Percentiles rank a stretch among this genome's conserved stretches.
Conservation (phyloP, 768 basidiomycete species). For the Austroboletus festivus region DNA sequence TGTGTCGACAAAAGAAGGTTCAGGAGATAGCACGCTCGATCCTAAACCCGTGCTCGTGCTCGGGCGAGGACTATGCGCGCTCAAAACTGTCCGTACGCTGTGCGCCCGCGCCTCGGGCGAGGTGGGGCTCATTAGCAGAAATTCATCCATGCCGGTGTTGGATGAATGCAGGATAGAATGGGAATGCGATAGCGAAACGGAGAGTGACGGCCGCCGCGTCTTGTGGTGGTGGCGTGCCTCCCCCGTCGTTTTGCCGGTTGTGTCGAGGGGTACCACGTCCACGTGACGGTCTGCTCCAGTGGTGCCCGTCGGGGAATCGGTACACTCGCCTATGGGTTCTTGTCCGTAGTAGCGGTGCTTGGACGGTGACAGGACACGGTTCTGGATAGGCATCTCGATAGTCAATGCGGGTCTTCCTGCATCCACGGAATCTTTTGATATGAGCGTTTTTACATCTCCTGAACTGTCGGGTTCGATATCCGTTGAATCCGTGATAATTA, state of each 20-base stretch:
- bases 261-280: not conserved
- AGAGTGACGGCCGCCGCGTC: constrained; percentile 12
- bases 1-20: not conserved
- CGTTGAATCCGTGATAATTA: constrained; percentile 17
- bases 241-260: not conserved
- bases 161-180: constrained; percentile 17
- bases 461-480: not conserved
- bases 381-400: constrained; percentile 15
- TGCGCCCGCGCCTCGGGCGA: constrained; percentile 3
- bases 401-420: not conserved
- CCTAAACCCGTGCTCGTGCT: not conserved
- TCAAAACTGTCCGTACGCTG: constrained; percentile 4
- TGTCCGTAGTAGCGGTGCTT: constrained; percentile 21
- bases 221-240: not conserved
- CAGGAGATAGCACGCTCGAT: not conserved
- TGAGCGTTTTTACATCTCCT: constrained; percentile 5
- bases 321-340: constrained; percentile 1
- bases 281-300: not conserved
- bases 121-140: constrained; percentile 13
- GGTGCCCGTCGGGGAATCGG: not conserved
- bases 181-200: constrained; percentile 12
- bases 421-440: constrained; percentile 5
- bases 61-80: constrained; percentile 2
- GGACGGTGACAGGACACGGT: constrained; percentile 19
- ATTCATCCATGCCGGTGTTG: constrained; percentile 21